Base-by-base conservation (phyloP, 768 basidiomycete genomes). In the Gautieria morchelliformis region DNA sequence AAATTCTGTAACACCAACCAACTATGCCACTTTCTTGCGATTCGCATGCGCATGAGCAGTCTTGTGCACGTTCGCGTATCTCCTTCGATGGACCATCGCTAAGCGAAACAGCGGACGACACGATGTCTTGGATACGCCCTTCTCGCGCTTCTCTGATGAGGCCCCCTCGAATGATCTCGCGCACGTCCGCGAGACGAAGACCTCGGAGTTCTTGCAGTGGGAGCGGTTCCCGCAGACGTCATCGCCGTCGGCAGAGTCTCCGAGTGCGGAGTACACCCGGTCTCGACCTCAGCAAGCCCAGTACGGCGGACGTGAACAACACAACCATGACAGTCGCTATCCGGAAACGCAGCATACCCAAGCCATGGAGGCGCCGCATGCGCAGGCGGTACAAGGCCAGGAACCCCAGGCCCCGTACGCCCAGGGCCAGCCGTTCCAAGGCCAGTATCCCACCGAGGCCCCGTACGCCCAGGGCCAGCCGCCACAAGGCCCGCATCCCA, bases 101-200 rank as follows among this genome's bases (percentile, higher is more conserved):
- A 73, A 81, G 64, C 69, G 73, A 65, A 64, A 59, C 41, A 68
- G 68, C 40, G 81, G 82, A 35, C 65, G 76, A 65, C 75, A 72
- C 58, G 79, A 82, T 62, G 68, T 82, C 63, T 79, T 79, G 75
- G 63, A 69, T 48, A 74, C 70, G 60, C 70, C 80, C 17, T 69
- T 84, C 39, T 78, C 78, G 5, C 74, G 78, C 55, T 83, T 48
- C 19, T 10, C 32, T n/a, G 45, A 35, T n/a, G 45, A 35, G 17
- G 15, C 6, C 45, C 19, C 22, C n/a, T 50, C 8, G 24, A 33
- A 27, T n/a, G n/a, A n/a, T 27, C 27, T 27, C 27, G 5, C 27
- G 27, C 27, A 5, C 27, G 2, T 27, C n/a, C 48, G 46, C 17
- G 22, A 17, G 11, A 17, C 42, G 15, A n/a, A 17, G 5, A 45